Conservation (phyloP, 345 rosid genomes). For the Zanthoxylum bungeanum region DNA sequence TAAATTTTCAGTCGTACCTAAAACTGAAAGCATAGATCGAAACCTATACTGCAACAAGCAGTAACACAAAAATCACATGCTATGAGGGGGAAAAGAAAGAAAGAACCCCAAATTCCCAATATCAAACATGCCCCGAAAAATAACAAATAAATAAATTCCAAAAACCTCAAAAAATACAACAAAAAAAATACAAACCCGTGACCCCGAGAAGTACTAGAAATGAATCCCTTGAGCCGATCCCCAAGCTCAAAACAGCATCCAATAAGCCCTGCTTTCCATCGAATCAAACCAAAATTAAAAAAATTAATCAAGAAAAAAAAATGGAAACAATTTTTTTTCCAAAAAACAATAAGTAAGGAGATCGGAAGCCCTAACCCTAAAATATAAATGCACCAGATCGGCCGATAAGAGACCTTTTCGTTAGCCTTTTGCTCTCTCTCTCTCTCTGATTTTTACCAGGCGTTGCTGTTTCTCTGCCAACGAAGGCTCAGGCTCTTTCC, state of each 20-base stretch:
- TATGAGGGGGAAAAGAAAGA: background rate
- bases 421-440: too few species aligned
- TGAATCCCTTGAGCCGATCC: conserved; percentile 24
- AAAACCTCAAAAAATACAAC: background rate
- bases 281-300: conserved; percentile 7
- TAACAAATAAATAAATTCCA: background rate
- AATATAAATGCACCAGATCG: conserved; percentile 34
- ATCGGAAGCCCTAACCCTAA: conserved; percentile 31
- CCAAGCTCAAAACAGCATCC: conserved; percentile 30
- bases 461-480: conserved; percentile 25
- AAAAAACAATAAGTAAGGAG: background rate
- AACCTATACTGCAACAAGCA: background rate
- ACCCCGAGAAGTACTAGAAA: conserved; percentile 6
- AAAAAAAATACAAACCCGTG: background rate
- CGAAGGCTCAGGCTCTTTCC: conserved; percentile 20
- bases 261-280: conserved; percentile 15
- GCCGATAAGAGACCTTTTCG: background rate
- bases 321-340: background rate
- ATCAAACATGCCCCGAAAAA: background rate
- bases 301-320: background rate
- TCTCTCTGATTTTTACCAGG: background rate
- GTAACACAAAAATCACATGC: background rate
- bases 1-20: background rate
- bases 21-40: background rate
- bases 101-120: background rate